Percentiles rank a stretch among this genome's conserved stretches.
Conservation (phyloP, 2,329 filamentous ascomycete species). For the Fusarium staphyleae region DNA sequence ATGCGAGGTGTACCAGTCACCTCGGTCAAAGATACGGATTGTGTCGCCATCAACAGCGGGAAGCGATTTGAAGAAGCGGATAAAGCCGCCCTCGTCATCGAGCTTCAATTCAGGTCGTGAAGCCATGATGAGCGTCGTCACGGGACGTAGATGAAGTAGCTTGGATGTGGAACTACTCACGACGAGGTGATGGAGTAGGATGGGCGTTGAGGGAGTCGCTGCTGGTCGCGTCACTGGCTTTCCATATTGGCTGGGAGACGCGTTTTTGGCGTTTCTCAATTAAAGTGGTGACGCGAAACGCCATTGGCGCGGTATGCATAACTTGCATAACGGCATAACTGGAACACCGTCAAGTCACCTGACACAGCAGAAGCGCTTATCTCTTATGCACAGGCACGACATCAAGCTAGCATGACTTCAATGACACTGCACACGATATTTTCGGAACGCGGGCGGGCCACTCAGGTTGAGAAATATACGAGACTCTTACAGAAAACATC, state of each 20-base stretch:
- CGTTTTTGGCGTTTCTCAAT: slow-evolving; percentile 39
- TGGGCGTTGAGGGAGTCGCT: slow-evolving; percentile 17
- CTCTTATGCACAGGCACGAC: too few relatives aligned
- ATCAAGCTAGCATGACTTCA: too few relatives aligned
- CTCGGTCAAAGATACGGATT: slow-evolving; percentile 89
- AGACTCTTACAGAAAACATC: too few relatives aligned
- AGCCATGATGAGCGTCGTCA: slow-evolving; percentile 61
- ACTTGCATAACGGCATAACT: not conserved
- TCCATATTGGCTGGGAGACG: slow-evolving; percentile 38
- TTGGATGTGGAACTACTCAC: slow-evolving; percentile 10
- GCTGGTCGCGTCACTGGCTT: slow-evolving; percentile 35
- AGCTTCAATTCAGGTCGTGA: slow-evolving; percentile 81
- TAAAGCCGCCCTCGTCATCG: slow-evolving; percentile 96
- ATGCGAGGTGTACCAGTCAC: slow-evolving; percentile 96
- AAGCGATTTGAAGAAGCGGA: slow-evolving; percentile 92
- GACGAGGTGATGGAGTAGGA: slow-evolving; percentile 4
- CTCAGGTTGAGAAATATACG: too few relatives aligned
- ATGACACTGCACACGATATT: too few relatives aligned
- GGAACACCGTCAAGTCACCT: not conserved
- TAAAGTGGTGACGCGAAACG: slow-evolving; percentile 40
- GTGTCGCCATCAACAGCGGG: slow-evolving; percentile 74
- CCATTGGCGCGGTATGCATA: not conserved
- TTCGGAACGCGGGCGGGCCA: too few relatives aligned
- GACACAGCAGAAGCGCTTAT: too few relatives aligned
- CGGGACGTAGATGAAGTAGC: slow-evolving; percentile 3